These are phyloP conservation scores for Cylindrotheca closterium DNA, from an alignment of 108 stramenopile genomes.

Conservation along the genomic window DNA sequence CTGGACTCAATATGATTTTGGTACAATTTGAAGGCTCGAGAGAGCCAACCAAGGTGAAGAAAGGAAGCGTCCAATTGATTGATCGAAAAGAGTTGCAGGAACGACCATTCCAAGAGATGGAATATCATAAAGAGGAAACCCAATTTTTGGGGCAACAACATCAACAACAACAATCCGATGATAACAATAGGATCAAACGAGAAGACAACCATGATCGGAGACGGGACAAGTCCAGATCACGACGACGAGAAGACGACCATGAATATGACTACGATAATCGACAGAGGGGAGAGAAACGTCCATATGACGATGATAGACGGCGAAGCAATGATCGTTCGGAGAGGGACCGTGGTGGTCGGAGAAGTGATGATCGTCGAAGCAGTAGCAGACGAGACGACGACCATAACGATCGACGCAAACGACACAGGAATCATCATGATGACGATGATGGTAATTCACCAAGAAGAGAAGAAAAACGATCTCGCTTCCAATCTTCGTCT, in stretches of 20 bases:
- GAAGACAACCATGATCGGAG: conserved; percentile 2
- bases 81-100: conserved; percentile 59
- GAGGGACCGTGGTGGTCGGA: conserved; percentile 6
- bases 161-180: conserved; percentile 1
- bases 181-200: conserved; percentile 16
- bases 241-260: conserved; percentile 1
- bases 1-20: conserved; percentile 80
- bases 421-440: conserved; percentile 9
- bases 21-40: conserved; percentile 60
- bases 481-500: conserved; percentile 1
- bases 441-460: conserved; percentile 5
- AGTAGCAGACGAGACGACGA: conserved; percentile 6
- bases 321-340: conserved; percentile 11
- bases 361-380: conserved; percentile 17
- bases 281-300: conserved; percentile 1
- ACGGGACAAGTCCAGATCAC: conserved; percentile 1
- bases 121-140: too few relatives aligned
- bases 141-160: neutral
- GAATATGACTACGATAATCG: neutral
- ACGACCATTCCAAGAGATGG: conserved; percentile 58
- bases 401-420: neutral
- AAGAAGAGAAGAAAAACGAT: neutral
- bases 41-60: conserved; percentile 53
- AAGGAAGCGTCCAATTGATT: conserved; percentile 53
- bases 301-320: conserved; percentile 12